phyloP scores from a whole-genome alignment of 306 rosid genomes.

The Boehmeria nivea region DNA sequence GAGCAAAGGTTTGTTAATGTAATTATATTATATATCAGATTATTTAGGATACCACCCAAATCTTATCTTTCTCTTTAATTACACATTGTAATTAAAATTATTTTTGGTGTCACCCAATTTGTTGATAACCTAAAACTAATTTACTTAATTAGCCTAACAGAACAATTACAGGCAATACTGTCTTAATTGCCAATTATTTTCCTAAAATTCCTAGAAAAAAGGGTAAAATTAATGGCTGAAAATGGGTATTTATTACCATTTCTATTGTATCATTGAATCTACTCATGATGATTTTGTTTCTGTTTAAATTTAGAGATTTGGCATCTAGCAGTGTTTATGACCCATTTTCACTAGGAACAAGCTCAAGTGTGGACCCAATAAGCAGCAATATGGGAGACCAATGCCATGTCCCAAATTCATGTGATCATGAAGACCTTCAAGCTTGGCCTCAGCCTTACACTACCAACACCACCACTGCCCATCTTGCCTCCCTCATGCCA shows the following conservation, averaged over 20 bases:
- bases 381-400: conserved; percentile 26
- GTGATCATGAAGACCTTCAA: conserved; percentile 12
- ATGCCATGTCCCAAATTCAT: conserved; percentile 37
- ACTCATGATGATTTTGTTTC: background rate
- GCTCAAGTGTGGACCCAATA: conserved; percentile 41
- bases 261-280: background rate
- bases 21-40: too few relatives aligned
- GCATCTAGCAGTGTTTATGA: conserved; percentile 40
- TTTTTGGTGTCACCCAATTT: too few relatives aligned
- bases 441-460: conserved; percentile 38
- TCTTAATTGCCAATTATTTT: too few relatives aligned
- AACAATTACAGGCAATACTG: too few relatives aligned
- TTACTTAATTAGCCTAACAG: too few relatives aligned
- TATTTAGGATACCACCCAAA: too few relatives aligned
- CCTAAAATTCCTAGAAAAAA: too few relatives aligned
- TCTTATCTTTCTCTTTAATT: too few relatives aligned
- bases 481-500: conserved; percentile 18
- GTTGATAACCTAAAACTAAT: too few relatives aligned
- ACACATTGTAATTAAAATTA: too few relatives aligned
- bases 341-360: conserved; percentile 59
- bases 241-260: background rate
- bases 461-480: conserved; percentile 20
- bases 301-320: conserved; percentile 33
- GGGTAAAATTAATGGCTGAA: too few relatives aligned
- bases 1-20: too few relatives aligned